Evolutionary conservation across 768 basidiomycete species (phyloP), one percentile per base, ranked within the genome.

Genomic region (Trametopsis cervina): DNA sequence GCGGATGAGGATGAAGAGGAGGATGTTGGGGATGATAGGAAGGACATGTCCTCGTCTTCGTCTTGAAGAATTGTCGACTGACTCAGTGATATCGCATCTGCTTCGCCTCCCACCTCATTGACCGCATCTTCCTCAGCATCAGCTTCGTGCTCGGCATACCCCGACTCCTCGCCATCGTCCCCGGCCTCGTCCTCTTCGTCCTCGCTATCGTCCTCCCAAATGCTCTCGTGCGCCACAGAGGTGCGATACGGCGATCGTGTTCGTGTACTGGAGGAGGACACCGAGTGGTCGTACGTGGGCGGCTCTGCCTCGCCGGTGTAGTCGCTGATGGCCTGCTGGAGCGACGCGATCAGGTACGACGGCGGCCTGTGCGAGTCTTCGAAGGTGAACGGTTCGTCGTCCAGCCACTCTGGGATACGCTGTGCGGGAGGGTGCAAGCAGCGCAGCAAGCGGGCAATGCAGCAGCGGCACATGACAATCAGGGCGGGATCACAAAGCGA

Each of bases 391-490:
- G 55, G 52, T 36, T 48, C 46, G 17, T 58, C 54, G 18, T 36
- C 46, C 43, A 58, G 54, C 57, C 57, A 58, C 23, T 55, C 54
- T 11, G 57, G 57, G 12, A 41, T 26, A 24, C 52, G 52, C 51
- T 57, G 50, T 22, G 40, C 23, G 17, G 5, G 21, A 36, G 35
- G 33, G 9, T 29, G 20, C n/a, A 7, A 13, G 12, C 18, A 11
- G 23, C 25, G 33, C 22, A 12, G 17, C 7, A 11, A 29, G 29
- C 9, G 38, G 33, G 10, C 9, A 21, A 12, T 36, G 24, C 23
- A 23, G n/a, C 15, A 36, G 33, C 9, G 44, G 26, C 33, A 29
- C 20, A 18, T 11, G 21, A 11, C 18, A 10, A 45, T 45, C 44
- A 45, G 44, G 10, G 20, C 22, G 11, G 38, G 35, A 23, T 35